phyloP scores from a whole-genome alignment of 1,284 basidiomycete species.

The Prillingera fragicola region DNA sequence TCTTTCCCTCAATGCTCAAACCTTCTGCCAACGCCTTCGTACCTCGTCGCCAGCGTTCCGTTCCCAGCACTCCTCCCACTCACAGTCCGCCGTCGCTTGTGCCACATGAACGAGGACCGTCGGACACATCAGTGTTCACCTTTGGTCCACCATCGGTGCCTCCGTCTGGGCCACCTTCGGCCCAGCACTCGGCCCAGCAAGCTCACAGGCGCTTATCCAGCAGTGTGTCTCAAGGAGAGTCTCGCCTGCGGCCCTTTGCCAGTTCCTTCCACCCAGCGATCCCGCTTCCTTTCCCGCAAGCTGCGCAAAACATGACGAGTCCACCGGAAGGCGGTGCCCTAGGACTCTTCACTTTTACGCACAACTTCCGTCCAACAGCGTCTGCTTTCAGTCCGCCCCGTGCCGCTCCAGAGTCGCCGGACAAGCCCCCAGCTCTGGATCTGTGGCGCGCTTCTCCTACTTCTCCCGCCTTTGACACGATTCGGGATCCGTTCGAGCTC shows the following conservation, averaged over 20 bases:
- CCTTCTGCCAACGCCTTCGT: neutral
- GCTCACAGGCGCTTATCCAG: neutral
- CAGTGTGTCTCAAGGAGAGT: no score
- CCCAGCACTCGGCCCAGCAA: neutral
- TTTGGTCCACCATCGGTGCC: neutral
- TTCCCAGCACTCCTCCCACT: conserved; percentile 1
- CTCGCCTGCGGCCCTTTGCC: neutral
- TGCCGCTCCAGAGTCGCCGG: no score
- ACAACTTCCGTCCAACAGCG: conserved; percentile 10
- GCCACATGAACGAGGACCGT: no score
- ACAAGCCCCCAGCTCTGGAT: conserved; percentile 1
- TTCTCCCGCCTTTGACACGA: conserved; percentile 1
- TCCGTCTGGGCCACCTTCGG: neutral
- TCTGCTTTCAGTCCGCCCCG: conserved; percentile 4
- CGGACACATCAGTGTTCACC: neutral
- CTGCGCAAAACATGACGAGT: neutral
- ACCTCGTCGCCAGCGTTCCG: conserved; percentile 1
- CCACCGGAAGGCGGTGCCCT: conserved; percentile 9
- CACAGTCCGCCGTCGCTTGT: no score
- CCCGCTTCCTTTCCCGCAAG: neutral
- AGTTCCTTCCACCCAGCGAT: neutral
- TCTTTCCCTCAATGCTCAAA: neutral
- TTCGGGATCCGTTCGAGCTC: no score
- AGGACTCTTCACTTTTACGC: conserved; percentile 14
- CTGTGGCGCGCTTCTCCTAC: neutral